Evolutionary conservation across 257 asterid genomes (phyloP), one percentile per base, ranked within the genome.

Genomic region (Datura wrightii): DNA sequence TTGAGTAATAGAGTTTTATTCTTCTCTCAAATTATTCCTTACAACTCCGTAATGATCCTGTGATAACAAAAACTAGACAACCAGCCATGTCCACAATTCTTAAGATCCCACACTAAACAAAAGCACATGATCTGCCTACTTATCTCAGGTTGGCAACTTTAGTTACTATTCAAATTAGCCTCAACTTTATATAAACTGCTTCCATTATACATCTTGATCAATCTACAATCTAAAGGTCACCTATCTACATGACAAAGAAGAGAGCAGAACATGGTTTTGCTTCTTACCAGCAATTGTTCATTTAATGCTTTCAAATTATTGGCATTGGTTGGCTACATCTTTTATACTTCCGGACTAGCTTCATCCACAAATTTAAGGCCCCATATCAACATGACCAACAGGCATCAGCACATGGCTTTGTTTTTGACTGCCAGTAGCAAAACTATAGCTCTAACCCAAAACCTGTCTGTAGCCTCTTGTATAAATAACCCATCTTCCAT

Each of bases 41-140:
- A n/a, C n/a, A n/a, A n/a, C n/a, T n/a, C n/a, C n/a, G n/a, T n/a
- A n/a, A n/a, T n/a, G n/a, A n/a, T n/a, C n/a, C n/a, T n/a, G n/a
- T n/a, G n/a, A n/a, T n/a, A n/a, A n/a, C n/a, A n/a, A n/a, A 63
- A 63, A 59, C n/a, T 18, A 63, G 71, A 63, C 42, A 63, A 63
- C 71, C 16, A 31, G 16, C 71, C 7, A 63, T 63, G 39, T 63
- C 69, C 69, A 62, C 39, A 62, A 24, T 9, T 31, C 8, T 19
- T 31, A 19, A 62, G 69, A 39, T 62, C 71, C 71, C 71, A 63
- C 31, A 63, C 10, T 24, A 11, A 31, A 63, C 42, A 63, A 34
- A 34, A 60, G 18, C 71, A 63, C 42, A 63, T 31, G 71, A 63
- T 31, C 71, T 63, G 3, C 71, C 42, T 10, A 14, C 71, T 2